Evolutionary conservation across 768 basidiomycete species (phyloP).

Genomic region (Galerina marginata): DNA sequence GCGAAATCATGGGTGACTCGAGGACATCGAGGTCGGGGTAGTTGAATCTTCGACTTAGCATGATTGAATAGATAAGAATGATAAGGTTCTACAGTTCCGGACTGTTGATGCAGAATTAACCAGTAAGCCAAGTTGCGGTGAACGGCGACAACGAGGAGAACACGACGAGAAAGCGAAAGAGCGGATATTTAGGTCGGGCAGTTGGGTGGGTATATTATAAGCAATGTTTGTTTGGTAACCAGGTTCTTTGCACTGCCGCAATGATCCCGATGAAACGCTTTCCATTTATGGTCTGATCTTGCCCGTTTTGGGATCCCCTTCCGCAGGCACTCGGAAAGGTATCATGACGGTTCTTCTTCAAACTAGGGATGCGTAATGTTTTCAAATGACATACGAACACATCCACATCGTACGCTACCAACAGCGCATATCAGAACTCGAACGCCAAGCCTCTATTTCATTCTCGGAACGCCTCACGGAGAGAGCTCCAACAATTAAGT

Average conservation of each 20-base stretch:
- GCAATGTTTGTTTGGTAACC: conserved; percentile 8
- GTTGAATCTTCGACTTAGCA: conserved; percentile 34
- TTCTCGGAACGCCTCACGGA: no score
- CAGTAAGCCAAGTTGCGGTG: conserved; percentile 3
- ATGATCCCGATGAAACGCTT: conserved; percentile 17
- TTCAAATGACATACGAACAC: no score
- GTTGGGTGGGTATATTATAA: neutral
- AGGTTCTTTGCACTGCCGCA: conserved; percentile 11
- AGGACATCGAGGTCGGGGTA: conserved; percentile 44
- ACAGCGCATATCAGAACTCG: no score
- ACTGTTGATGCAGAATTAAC: conserved; percentile 25
- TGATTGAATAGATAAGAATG: conserved; percentile 23
- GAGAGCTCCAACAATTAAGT: no score
- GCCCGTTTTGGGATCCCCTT: conserved; percentile 7
- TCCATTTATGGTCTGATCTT: neutral
- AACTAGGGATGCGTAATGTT: no score
- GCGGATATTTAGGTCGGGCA: neutral
- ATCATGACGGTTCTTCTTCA: no score
- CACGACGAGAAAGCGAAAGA: neutral
- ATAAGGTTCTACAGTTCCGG: conserved; percentile 32
- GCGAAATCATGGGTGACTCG: conserved; percentile 43
- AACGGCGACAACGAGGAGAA: conserved; percentile 11
- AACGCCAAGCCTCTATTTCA: no score
- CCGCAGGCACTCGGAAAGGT: no score
- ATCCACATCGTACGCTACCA: no score